Evolutionary conservation across 2,329 filamentous ascomycete species (phyloP).

Genomic region (Pezicula carpinea): DNA sequence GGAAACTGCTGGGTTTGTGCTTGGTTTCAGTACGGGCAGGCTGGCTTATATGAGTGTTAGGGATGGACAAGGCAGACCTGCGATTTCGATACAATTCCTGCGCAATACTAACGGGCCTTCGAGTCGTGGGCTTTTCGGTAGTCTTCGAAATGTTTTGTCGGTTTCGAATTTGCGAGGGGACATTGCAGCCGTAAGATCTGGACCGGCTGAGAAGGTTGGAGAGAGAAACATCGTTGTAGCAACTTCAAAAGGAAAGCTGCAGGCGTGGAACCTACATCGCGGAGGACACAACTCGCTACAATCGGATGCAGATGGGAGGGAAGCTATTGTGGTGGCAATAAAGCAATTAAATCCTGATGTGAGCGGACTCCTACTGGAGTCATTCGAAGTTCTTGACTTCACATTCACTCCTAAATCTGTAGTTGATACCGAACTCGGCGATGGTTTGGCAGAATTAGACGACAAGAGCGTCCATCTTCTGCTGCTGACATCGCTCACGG

Average conservation of each 20-base stretch:
- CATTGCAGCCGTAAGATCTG: constrained; percentile 74
- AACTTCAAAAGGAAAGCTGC: constrained; percentile 71
- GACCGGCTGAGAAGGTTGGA: constrained; percentile 66
- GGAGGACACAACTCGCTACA: constrained; percentile 76
- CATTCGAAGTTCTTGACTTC: constrained; percentile 76
- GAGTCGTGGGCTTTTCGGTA: constrained; percentile 71
- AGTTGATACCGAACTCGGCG: constrained; percentile 46
- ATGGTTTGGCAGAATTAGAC: constrained; percentile 39
- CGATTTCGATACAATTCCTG: constrained; percentile 73
- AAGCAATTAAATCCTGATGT: constrained; percentile 47
- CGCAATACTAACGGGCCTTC: constrained; percentile 51
- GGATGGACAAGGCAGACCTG: constrained; percentile 81
- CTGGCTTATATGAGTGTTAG: constrained; percentile 81
- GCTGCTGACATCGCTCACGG: constrained; percentile 54
- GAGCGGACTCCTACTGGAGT: constrained; percentile 46
- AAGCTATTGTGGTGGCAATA: constrained; percentile 58
- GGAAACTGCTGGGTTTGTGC: constrained; percentile 78
- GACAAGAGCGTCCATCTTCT: constrained; percentile 53
- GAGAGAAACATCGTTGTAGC: constrained; percentile 81
- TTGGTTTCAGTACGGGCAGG: constrained; percentile 80
- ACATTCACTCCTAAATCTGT: constrained; percentile 57
- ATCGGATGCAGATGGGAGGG: constrained; percentile 65
- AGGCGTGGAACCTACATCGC: constrained; percentile 85
- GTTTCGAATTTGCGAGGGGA: constrained; percentile 68
- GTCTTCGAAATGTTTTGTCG: constrained; percentile 71